These are phyloP conservation scores for Coniferiporia weirii DNA, from an alignment of 1,284 basidiomycete genomes.

Conservation along the genomic window DNA sequence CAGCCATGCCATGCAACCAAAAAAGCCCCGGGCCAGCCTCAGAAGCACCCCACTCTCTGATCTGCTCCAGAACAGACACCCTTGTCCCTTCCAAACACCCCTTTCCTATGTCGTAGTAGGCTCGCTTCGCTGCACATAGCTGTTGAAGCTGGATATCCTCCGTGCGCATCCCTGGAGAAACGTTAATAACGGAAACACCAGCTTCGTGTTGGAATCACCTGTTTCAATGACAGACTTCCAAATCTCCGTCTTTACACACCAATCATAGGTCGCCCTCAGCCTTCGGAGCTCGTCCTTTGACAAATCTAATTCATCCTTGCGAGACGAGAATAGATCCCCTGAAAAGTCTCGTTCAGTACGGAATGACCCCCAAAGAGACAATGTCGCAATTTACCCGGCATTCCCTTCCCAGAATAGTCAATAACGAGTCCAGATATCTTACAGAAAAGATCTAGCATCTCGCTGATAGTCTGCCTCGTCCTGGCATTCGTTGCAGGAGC, in stretches of 20 bases:
- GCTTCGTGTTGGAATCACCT: background rate
- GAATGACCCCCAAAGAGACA: too few relatives aligned
- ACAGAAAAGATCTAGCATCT: background rate
- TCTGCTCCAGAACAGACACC: background rate
- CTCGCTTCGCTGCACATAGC: background rate
- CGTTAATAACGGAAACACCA: too few relatives aligned
- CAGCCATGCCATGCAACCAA: constrained; percentile 2
- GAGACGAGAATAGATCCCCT: background rate
- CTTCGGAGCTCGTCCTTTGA: background rate
- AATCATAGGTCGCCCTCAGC: background rate
- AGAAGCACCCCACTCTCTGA: background rate
- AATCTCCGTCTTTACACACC: background rate
- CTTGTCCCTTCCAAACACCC: background rate
- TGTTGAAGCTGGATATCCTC: background rate
- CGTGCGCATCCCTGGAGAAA: too few relatives aligned
- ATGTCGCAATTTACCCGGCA: background rate
- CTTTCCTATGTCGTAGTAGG: background rate
- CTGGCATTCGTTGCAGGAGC: background rate
- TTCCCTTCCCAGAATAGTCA: background rate
- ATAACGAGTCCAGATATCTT: background rate
- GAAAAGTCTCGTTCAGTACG: background rate
- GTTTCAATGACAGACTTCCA: background rate
- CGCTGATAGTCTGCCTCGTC: background rate
- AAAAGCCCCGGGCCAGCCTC: background rate
- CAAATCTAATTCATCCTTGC: background rate